Evolutionary conservation across 176 grass and related monocot species (phyloP), one percentile per base, ranked within the genome.

Genomic region (Sorghum bicolor): DNA sequence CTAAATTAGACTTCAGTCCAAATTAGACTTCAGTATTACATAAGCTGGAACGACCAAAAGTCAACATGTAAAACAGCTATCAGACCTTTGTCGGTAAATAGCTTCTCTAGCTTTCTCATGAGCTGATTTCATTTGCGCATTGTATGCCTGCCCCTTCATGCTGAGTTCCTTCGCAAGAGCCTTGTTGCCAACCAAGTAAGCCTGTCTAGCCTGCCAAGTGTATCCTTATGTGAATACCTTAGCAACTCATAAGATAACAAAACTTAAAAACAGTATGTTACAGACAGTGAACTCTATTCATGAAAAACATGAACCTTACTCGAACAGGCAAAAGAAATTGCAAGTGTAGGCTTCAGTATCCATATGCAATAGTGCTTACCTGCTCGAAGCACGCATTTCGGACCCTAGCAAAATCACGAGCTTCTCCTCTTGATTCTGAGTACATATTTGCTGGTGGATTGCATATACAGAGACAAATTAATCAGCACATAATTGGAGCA

Each of bases 331-430:
- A 39, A 63, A 37, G 4, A 73, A 63, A 50, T 40, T 45, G 64
- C 45, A 33, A 55, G 52, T 7, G 64, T 17, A 60, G 2, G 26
- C n/a, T 60, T 63, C 25, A 63, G 26, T 64, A 64, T 64, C 13
- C 28, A 29, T 30, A 64, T 31, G 62, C 28, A 3, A 58, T 41
- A 83, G 55, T 75, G 45, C 48, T 91, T 89, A 99, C 96, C 88
- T 96, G 96, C 83, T 99, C 93, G 86, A 99, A 96, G 83, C 85
- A 99, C 80, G 92, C 88, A 94, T 99, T 99, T 85, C 93, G 82
- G 65, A 99, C 81, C 34, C 93, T 88, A 16, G 96, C 93, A 87
- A 85, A 94, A 90, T 99, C 96, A 60, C 91, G 89, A 94, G 93
- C 96, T 89, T 99, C 96, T 75, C 88, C 93, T 83, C 96, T 94